Evolutionary conservation across 2,329 filamentous ascomycete species (phyloP), one percentile per base, ranked within the genome.

Genomic region (Clarireedia monteithiana): DNA sequence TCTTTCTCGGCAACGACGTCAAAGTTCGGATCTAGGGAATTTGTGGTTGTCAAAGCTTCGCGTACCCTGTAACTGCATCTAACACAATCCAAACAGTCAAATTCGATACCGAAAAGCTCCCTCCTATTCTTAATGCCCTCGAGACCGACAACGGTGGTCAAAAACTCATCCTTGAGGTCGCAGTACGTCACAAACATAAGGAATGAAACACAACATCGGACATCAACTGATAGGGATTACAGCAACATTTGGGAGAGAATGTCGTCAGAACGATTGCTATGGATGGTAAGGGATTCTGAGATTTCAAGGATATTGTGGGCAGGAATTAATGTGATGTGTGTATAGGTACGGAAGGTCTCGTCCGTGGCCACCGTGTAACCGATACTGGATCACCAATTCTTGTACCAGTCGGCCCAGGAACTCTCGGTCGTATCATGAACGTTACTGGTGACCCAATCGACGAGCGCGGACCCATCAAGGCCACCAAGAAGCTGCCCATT

Each of bases 401-500:
- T 78, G 91, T 99, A 70, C 92, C 92, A 73, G 92, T 97, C 77
- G 94, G 94, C 71, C 83, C 84, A 73, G 89, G 81, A 74, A 96
- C 91, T 67, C 89, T 99, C 69, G 94, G 94, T 72, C 94, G 94
- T 82, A 99, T 99, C 84, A 91, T 99, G 81, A 99, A 99, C 85
- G 94, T 99, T 80, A 99, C 94, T 81, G 94, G 94, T 85, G 92
- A 99, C 79, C 94, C 94, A 73, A 97, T 99, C 78, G 94, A 99
- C 75, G 94, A 97, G 84, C 91, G 94, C 81, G 94, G 94, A 68
- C 94, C 94, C 68, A 90, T 99, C 83, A 96, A 96, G 86, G 80
- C 85, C 72, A 82, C 85, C 76, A 94, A 95, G 84, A 82, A 77
- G 74, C 77, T 84, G 42, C 89, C 94, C 65, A 99, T 99, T 70